Evolutionary conservation across 495 filamentous ascomycete species (phyloP).

Genomic region (Terfezia boudieri): DNA sequence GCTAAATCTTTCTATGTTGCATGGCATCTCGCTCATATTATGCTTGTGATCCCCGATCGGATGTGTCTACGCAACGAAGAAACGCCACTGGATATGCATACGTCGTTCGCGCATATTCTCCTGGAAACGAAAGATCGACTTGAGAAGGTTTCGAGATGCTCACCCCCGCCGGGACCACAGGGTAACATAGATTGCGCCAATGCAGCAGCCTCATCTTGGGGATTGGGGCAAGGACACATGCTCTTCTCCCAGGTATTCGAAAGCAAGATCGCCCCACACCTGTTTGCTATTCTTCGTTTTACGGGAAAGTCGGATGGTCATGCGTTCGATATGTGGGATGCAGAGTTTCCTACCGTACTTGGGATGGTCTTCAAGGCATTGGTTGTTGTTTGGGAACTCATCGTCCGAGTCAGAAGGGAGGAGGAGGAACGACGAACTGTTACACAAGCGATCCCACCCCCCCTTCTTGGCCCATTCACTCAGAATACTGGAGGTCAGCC

Average conservation of each 20-base stretch:
- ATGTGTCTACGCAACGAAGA: conserved; percentile 13
- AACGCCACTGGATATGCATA: conserved; percentile 13
- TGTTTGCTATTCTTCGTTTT: conserved; percentile 11
- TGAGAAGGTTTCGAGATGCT: neutral
- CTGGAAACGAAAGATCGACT: conserved; percentile 12
- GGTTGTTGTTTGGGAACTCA: conserved; percentile 16
- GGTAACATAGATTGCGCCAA: neutral
- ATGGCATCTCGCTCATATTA: conserved; percentile 13
- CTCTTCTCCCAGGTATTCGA: conserved; percentile 9
- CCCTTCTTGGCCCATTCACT: neutral
- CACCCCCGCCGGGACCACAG: neutral
- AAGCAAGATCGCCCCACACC: conserved; percentile 5
- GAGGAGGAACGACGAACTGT: neutral
- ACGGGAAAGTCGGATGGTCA: conserved; percentile 9
- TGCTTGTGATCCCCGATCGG: conserved; percentile 14
- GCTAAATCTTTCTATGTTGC: conserved; percentile 14
- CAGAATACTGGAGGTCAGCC: neutral
- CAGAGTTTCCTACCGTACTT: conserved; percentile 12
- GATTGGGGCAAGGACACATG: neutral
- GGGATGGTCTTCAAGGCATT: conserved; percentile 16
- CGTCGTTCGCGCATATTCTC: conserved; percentile 11
- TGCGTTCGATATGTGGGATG: conserved; percentile 8
- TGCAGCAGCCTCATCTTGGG: conserved; percentile 2
- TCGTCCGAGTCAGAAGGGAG: conserved; percentile 8
- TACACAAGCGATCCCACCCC: neutral